Evolutionary conservation across 179 eudicot species (phyloP).

Genomic region (Spinacia oleracea): DNA sequence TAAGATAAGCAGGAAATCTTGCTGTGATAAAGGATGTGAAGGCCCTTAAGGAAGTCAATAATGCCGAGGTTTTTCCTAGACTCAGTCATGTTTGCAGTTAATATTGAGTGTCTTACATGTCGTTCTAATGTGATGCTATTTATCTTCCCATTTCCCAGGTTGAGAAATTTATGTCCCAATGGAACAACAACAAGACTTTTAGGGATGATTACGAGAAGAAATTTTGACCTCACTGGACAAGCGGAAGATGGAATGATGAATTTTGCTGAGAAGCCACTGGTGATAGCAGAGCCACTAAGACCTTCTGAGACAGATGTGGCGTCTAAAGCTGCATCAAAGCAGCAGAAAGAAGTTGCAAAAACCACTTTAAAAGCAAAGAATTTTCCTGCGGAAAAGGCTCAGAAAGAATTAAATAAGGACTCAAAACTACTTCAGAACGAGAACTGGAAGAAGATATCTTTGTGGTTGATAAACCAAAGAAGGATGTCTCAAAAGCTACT

Average conservation of each 20-base stretch:
- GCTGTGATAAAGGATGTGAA: conserved; percentile 70
- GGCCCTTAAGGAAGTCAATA: conserved; percentile 51
- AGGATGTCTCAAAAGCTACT: conserved; percentile 34
- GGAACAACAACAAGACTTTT: conserved; percentile 69
- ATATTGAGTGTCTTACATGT: not conserved
- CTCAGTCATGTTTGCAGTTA: not conserved
- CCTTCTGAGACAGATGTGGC: conserved; percentile 33
- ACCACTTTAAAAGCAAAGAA: conserved; percentile 28
- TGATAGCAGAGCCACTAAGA: conserved; percentile 36
- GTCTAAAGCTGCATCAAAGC: conserved; percentile 41
- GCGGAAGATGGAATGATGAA: conserved; percentile 79
- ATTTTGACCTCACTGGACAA: conserved; percentile 65
- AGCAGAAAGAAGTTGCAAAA: conserved; percentile 46
- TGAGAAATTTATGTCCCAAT: conserved; percentile 67
- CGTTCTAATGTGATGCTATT: conserved; percentile 1
- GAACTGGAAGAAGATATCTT: conserved; percentile 41
- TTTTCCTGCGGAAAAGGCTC: conserved; percentile 31
- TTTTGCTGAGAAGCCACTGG: conserved; percentile 74
- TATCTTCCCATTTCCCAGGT: conserved; percentile 37
- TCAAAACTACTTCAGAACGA: conserved; percentile 31
- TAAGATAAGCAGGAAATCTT: conserved; percentile 49
- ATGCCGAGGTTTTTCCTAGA: conserved; percentile 51
- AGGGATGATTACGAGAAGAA: conserved; percentile 81
- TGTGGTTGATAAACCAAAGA: conserved; percentile 45
- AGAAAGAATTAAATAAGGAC: too few species aligned